Conservation (phyloP, 495 filamentous ascomycete genomes). For the Lentithecium fluviatile region DNA sequence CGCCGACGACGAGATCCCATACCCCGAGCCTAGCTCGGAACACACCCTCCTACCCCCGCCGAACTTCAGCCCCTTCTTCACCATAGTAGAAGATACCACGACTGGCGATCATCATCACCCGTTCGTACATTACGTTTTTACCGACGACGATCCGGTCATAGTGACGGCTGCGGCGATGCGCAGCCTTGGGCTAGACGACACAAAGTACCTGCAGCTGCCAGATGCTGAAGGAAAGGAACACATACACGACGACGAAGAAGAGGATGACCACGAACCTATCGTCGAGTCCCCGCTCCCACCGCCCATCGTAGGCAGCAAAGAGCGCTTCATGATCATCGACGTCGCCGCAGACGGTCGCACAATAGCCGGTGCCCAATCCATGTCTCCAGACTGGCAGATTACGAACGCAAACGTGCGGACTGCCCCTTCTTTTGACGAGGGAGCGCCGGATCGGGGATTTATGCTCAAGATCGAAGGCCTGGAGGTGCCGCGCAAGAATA, state of each 20-base stretch:
- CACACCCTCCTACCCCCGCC: conserved; percentile 42
- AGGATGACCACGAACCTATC: neutral
- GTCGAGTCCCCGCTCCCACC: conserved; percentile 34
- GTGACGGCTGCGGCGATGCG: conserved; percentile 40
- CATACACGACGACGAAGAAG: neutral
- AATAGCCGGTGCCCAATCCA: conserved; percentile 35
- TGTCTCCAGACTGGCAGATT: conserved; percentile 43
- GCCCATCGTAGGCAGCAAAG: conserved; percentile 32
- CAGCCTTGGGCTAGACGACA: conserved; percentile 35
- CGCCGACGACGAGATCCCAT: conserved; percentile 28
- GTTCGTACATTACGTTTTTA: conserved; percentile 80
- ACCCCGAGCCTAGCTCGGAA: conserved; percentile 34
- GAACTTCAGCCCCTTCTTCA: conserved; percentile 64
- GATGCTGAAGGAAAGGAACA: conserved; percentile 1
- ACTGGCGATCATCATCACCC: conserved; percentile 68
- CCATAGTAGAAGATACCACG: conserved; percentile 58
- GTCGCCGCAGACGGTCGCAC: conserved; percentile 40
- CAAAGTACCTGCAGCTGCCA: conserved; percentile 16
- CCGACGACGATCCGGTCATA: conserved; percentile 43
- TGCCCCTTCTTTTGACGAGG: conserved; percentile 42
- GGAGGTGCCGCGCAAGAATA: conserved; percentile 18
- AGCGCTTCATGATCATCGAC: conserved; percentile 43
- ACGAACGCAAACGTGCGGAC: conserved; percentile 28
- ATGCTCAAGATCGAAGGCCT: conserved; percentile 42
- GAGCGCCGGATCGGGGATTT: conserved; percentile 24